phyloP scores from a whole-genome alignment of 495 filamentous ascomycete species.

The Mycothermus thermophilus region DNA sequence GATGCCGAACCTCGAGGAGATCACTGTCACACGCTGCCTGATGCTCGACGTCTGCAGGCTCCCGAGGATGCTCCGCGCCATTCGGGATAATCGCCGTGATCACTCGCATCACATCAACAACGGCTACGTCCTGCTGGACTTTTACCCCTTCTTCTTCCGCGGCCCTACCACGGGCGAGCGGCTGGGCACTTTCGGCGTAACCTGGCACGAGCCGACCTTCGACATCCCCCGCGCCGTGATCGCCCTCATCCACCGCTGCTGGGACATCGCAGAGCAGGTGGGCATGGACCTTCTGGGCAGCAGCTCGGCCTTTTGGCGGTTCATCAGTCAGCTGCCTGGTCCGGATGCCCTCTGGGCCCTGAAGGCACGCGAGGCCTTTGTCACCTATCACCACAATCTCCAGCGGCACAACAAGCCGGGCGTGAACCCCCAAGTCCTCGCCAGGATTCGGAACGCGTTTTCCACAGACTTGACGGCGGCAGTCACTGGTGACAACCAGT shows the following conservation, averaged over 20 bases:
- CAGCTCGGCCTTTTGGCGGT: conserved; percentile 13
- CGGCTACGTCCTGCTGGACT: conserved; percentile 11
- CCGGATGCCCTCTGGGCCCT: conserved; percentile 15
- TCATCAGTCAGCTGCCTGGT: conserved; percentile 15
- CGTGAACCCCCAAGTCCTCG: fast-evolving
- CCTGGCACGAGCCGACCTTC: conserved; percentile 14
- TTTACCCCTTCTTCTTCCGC: conserved; percentile 11
- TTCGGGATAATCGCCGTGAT: not conserved
- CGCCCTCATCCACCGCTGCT: conserved; percentile 2
- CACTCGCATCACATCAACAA: not conserved
- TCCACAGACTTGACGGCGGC: conserved; percentile 14
- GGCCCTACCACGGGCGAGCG: conserved; percentile 6
- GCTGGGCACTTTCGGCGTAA: conserved; percentile 13
- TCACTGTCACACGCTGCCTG: conserved; percentile 13
- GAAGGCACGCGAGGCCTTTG: conserved; percentile 15
- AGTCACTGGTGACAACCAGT: conserved; percentile 8
- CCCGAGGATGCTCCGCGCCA: not conserved
- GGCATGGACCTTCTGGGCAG: conserved; percentile 18
- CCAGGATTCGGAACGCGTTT: not conserved
- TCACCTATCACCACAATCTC: conserved; percentile 1
- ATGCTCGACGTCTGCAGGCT: conserved; percentile 18
- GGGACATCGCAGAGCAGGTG: conserved; percentile 2
- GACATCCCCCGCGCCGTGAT: conserved; percentile 13
- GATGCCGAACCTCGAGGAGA: conserved; percentile 14
- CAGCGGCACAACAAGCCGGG: not conserved